Evolutionary conservation across 2,329 filamentous ascomycete genomes (phyloP).

Genomic region (Fusarium heterosporum): DNA sequence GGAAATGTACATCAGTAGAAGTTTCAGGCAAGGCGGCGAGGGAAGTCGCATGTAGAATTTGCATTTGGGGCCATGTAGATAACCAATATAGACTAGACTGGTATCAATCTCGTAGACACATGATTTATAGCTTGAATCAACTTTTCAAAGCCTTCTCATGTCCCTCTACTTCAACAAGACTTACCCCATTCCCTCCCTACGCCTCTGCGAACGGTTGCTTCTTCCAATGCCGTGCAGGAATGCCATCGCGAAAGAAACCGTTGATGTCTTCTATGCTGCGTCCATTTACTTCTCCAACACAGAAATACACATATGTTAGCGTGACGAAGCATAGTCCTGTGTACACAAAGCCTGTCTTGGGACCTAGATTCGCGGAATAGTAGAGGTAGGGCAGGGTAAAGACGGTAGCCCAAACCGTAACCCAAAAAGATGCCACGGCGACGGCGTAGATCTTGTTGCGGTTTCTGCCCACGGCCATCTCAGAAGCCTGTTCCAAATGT

Average conservation of each 20-base stretch:
- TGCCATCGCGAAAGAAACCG: constrained; percentile 44
- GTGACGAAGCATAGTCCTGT: constrained; percentile 51
- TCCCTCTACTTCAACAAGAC: constrained; percentile 7
- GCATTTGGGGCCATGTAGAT: too few species aligned
- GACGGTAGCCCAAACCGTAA: constrained; percentile 56
- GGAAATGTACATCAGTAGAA: constrained; percentile 1
- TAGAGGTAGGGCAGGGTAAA: constrained; percentile 57
- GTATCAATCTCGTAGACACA: constrained; percentile 12
- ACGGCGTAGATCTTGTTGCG: constrained; percentile 50
- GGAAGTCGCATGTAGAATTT: not conserved
- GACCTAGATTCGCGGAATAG: constrained; percentile 53
- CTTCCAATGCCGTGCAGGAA: constrained; percentile 47
- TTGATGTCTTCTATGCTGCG: constrained; percentile 49
- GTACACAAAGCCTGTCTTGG: constrained; percentile 55
- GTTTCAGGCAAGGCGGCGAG: not conserved
- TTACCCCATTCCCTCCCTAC: not conserved
- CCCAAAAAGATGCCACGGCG: constrained; percentile 58
- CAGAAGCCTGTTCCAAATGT: constrained; percentile 49
- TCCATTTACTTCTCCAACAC: constrained; percentile 49
- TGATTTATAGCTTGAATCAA: not conserved
- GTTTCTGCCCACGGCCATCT: constrained; percentile 62
- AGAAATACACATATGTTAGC: constrained; percentile 53
- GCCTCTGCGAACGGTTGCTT: constrained; percentile 37
- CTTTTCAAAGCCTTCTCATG: not conserved
- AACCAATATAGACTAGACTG: not conserved